Base-by-base conservation (phyloP, 208 protist genomes). In the Crithidia expoeki region DNA sequence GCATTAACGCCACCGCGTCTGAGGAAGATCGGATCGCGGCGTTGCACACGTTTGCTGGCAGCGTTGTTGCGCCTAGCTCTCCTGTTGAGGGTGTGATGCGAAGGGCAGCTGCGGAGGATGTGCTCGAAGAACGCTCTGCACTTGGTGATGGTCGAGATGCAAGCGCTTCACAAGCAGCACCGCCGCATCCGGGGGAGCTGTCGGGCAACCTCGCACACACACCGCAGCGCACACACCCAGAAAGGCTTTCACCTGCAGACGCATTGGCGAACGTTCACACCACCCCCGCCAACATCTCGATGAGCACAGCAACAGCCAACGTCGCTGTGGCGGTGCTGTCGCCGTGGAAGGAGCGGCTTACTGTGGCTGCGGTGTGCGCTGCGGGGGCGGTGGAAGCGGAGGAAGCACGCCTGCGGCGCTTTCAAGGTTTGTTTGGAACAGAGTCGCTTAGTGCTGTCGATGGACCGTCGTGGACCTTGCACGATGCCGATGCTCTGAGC, bases 1-100 rank as follows among this genome's bases (percentile, higher is more conserved):
- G 72, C 65, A 77, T 77, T 32, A 67, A 77, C 27, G 64, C 67
- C 12, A 77, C 72, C 16, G 33, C 42, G 16, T 50, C 27, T 1
- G 61, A 51, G 6, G 70, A 76, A 1, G 55, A 53, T n/a, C 14
- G 14, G 40, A 11, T 42, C 4, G 28, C 61, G 9, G 30, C 47
- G n/a, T 5, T 65, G 21, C 59, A 27, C 1, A 32, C 17, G 58
- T 2, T 21, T 34, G 58, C 40, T 27, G 2, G 21, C 25, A 16
- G 33, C 23, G 33, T 25, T 12, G 56, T 12, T 11, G 7, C 34
- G 23, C 10, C 14, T 38, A 23, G 33, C 10, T 1, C 53, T 14
- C 30, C 16, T 17, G 12, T 14, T 4, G 53, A 38, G 6, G 11
- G 19, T 40, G 36, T 5, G 5, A 12, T 40, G 12, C 36, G 12